phyloP scores from a whole-genome alignment of 2,329 filamentous ascomycete genomes.

The Beauveria medogensis region DNA sequence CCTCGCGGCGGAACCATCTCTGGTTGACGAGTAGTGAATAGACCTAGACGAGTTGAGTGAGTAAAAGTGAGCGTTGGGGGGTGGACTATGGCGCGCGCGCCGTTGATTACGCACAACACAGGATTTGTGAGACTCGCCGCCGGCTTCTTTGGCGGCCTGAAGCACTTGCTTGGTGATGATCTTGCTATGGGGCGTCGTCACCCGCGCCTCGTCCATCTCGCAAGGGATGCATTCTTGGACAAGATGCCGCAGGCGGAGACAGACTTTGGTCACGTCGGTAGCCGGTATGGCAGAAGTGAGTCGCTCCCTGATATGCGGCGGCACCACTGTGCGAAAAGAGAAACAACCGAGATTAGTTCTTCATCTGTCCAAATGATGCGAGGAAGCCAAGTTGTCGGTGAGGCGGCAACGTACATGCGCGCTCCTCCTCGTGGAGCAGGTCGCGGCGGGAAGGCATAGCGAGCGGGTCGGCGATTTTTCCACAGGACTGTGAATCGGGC shows the following conservation, averaged over 20 bases:
- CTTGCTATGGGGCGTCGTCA: slow-evolving; percentile 75
- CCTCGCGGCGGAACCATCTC: slow-evolving; percentile 72
- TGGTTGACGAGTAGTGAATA: slow-evolving; percentile 69
- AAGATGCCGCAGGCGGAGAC: slow-evolving; percentile 81
- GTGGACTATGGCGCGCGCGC: too few species aligned
- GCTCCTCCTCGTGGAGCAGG: slow-evolving; percentile 12
- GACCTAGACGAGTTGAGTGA: slow-evolving; percentile 30
- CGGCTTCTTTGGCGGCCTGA: slow-evolving; percentile 72
- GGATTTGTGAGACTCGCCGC: slow-evolving; percentile 61
- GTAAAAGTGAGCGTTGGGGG: neutral
- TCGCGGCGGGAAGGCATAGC: slow-evolving; percentile 6
- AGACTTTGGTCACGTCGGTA: slow-evolving; percentile 78
- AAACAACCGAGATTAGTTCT: neutral
- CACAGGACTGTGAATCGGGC: too few species aligned
- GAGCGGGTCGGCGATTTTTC: neutral
- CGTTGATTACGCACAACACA: slow-evolving; percentile 52
- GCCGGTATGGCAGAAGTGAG: slow-evolving; percentile 63
- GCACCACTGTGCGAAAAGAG: slow-evolving; percentile 47
- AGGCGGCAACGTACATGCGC: slow-evolving; percentile 1
- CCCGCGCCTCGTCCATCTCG: slow-evolving; percentile 68
- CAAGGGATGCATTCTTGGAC: slow-evolving; percentile 85
- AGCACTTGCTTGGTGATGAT: slow-evolving; percentile 78
- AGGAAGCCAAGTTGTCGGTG: neutral
- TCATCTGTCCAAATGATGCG: too few species aligned
- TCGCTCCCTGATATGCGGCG: slow-evolving; percentile 48